Evolutionary conservation across 306 rosid genomes (phyloP), one percentile per base, ranked within the genome.

Genomic region (Ceratonia siliqua): DNA sequence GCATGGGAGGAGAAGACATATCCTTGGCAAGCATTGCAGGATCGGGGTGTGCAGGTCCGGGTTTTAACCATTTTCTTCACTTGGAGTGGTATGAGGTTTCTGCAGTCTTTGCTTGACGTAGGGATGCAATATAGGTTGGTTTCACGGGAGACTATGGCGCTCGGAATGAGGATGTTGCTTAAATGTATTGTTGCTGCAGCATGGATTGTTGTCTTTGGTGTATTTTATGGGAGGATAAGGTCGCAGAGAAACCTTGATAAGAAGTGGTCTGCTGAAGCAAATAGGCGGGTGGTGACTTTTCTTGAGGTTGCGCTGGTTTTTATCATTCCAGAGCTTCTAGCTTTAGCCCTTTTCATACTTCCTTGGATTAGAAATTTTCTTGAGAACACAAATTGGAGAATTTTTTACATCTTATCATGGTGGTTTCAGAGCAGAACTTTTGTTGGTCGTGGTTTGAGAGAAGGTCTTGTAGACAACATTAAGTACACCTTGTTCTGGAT

Each of bases 381-480:
- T n/a, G 98, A 93, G 87, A 86, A 87, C 58, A 79, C 89, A 4
- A 93, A 93, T 73, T 93, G 97, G 98, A 88, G 84, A 86, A 74
- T 91, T 17, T 91, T 93, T 83, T 86, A 90, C 84, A 62, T 84
- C 82, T 74, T 93, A 49, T 86, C 94, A 0, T 93, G 98, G 98
- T 93, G 98, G 98, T 93, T 91, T 74, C 96, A 91, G 81, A 87
- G 94, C 79, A 85, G 92, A 81, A 85, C 80, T 48, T 93, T 91
- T 82, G 98, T 91, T 67, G 98, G 98, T 24, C 97, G 98, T 71
- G 98, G 97, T 75, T 69, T 93, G 90, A 86, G 98, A 79, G 98
- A 93, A 85, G 97, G 97, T 61, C 90, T 91, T 25, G 49, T 88
- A 35, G 97, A 93, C 82, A 93, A 93, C 78, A 49, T 93, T 3